A percentile compares a stretch with the other conserved stretches of the same genome.
phyloP scores from a whole-genome alignment of 2,329 filamentous ascomycete genomes.

The Phialemoniopsis sp. region DNA sequence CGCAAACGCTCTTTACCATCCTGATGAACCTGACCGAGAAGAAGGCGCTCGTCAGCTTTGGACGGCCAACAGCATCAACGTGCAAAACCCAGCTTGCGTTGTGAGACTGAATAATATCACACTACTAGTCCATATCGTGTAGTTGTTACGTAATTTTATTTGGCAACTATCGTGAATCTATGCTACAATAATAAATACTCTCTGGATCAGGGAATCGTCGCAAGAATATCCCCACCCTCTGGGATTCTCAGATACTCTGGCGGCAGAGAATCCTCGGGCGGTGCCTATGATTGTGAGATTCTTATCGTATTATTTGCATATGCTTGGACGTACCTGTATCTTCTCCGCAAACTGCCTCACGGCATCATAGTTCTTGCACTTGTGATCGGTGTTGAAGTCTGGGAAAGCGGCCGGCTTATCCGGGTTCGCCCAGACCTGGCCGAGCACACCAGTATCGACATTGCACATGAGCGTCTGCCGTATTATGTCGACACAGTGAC shows the following conservation, averaged over 20 bases:
- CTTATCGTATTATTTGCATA: neutral
- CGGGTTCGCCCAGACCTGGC: constrained; percentile 54
- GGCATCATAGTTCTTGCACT: constrained; percentile 34
- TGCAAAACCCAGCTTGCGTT: too few relatives aligned
- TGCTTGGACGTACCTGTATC: constrained; percentile 32
- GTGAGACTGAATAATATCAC: too few relatives aligned
- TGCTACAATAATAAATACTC: too few relatives aligned
- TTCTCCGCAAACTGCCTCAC: constrained; percentile 43
- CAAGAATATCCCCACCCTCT: constrained; percentile 7
- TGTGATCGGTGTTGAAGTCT: constrained; percentile 58
- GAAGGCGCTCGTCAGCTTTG: too few relatives aligned
- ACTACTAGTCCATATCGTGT: too few relatives aligned
- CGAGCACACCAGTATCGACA: constrained; percentile 54
- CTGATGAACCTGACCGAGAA: too few relatives aligned
- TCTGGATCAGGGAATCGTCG: constrained; percentile 4
- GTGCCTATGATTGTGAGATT: constrained; percentile 7
- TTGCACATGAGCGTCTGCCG: constrained; percentile 62
- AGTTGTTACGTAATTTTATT: too few relatives aligned
- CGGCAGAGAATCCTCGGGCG: constrained; percentile 11
- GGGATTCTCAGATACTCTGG: constrained; percentile 13
- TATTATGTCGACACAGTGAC: constrained; percentile 58
- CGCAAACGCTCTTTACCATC: too few relatives aligned
- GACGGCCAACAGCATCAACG: too few relatives aligned
- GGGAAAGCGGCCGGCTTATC: constrained; percentile 45
- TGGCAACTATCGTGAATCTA: too few relatives aligned